Conservation (phyloP, 2,329 filamentous ascomycete genomes). For the Talaromyces rugulosus region DNA sequence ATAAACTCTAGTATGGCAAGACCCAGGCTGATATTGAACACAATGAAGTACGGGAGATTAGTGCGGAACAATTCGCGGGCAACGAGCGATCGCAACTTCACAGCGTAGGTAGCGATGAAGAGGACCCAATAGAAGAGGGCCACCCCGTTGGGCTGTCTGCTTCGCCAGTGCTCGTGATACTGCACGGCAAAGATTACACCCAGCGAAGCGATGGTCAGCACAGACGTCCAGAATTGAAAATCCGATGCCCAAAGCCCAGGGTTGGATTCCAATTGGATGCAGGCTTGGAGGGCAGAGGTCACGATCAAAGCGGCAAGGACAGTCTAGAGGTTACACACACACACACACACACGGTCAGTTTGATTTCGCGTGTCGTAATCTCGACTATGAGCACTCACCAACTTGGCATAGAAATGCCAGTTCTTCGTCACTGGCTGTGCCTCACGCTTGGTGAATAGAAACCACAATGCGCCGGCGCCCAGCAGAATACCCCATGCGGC, state of each 20-base stretch:
- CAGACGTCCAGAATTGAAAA: constrained; percentile 80
- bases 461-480: constrained; percentile 74
- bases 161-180: constrained; percentile 79
- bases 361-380: neutral
- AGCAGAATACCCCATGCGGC: constrained; percentile 74
- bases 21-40: constrained; percentile 68
- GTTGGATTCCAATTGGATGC: constrained; percentile 68
- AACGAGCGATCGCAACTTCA: constrained; percentile 83
- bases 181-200: constrained; percentile 73
- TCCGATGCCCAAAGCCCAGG: constrained; percentile 69
- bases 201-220: constrained; percentile 67
- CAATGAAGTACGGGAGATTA: constrained; percentile 69
- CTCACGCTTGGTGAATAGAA: constrained; percentile 67
- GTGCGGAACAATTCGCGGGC: constrained; percentile 67
- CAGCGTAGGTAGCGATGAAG: constrained; percentile 68
- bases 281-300: constrained; percentile 67
- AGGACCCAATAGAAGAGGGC: constrained; percentile 91
- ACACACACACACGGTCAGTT: constrained; percentile 9
- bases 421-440: constrained; percentile 69
- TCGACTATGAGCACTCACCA: constrained; percentile 54
- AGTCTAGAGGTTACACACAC: constrained; percentile 40
- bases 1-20: constrained; percentile 67
- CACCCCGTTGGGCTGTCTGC: constrained; percentile 79
- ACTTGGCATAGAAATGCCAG: constrained; percentile 89
- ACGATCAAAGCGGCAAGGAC: constrained; percentile 65